A percentile compares a stretch with the other conserved stretches of the same genome.
These are phyloP conservation scores for Mortierella sp. DNA, from an alignment of 371 early-diverging fungal genomes.

Conservation along the genomic window DNA sequence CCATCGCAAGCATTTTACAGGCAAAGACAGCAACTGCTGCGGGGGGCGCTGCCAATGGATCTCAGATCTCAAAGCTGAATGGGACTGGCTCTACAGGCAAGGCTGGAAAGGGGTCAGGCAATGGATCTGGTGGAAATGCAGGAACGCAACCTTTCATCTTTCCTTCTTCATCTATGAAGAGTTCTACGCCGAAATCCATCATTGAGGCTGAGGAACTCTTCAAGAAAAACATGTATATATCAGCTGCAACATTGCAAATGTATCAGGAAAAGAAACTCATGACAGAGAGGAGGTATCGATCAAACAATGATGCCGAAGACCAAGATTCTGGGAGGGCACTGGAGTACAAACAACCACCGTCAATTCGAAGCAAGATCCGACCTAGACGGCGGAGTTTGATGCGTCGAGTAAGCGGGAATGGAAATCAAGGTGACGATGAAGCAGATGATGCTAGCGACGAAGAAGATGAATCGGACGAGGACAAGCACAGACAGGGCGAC, in stretches of 20 bases:
- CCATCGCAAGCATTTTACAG: slow-evolving; percentile 29
- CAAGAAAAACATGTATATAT: slow-evolving; percentile 71
- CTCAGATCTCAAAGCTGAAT: slow-evolving; percentile 18
- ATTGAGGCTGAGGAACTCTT: slow-evolving; percentile 73
- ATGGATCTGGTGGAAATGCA: slow-evolving; percentile 15
- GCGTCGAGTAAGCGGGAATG: slow-evolving; percentile 39
- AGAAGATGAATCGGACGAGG: slow-evolving; percentile 24
- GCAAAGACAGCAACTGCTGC: slow-evolving; percentile 19
- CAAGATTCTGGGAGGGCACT: slow-evolving; percentile 40
- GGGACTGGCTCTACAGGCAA: slow-evolving; percentile 26
- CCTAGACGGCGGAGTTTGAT: slow-evolving; percentile 27
- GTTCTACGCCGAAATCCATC: slow-evolving; percentile 66
- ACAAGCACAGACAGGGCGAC: slow-evolving; percentile 3
- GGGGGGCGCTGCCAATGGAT: slow-evolving; percentile 11
- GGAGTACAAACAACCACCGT: slow-evolving; percentile 38
- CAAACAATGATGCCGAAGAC: slow-evolving; percentile 35
- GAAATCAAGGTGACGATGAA: slow-evolving; percentile 38
- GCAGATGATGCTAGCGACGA: slow-evolving; percentile 27
- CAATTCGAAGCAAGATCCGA: slow-evolving; percentile 24
- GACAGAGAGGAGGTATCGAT: slow-evolving; percentile 58
- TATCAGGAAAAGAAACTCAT: slow-evolving; percentile 64
- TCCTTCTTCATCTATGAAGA: slow-evolving; percentile 59
- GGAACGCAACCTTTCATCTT: slow-evolving; percentile 60
- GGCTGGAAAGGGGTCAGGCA: slow-evolving; percentile 23
- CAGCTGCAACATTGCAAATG: slow-evolving; percentile 70